Percentiles rank a stretch among this genome's conserved stretches.
Evolutionary conservation across 208 protist species (phyloP).

Genomic region (Trypanosoma vivax): DNA sequence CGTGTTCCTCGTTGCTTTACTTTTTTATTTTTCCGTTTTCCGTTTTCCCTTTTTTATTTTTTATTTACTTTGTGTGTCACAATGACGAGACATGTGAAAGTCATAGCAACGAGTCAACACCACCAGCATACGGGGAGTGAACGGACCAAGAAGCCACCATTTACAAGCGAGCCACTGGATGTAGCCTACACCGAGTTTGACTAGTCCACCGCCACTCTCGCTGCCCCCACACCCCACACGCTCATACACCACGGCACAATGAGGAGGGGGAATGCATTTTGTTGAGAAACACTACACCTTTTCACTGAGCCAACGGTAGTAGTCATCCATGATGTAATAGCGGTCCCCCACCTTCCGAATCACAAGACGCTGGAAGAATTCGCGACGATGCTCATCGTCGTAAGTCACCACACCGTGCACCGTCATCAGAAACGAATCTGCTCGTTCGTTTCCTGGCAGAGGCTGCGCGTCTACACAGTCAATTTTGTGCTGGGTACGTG

Average conservation of each 20-base stretch:
- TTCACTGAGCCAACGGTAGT: slow-evolving; percentile 86
- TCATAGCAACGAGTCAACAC: not conserved
- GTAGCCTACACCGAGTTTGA: too few species aligned
- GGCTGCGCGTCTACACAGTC: slow-evolving; percentile 86
- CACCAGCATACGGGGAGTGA: not conserved
- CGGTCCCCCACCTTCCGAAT: slow-evolving; percentile 59
- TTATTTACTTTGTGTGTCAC: not conserved
- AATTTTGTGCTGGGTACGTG: slow-evolving; percentile 69
- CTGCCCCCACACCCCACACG: not conserved
- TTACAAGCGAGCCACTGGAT: too few species aligned
- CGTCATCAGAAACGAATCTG: slow-evolving; percentile 75
- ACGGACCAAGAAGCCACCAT: too few species aligned
- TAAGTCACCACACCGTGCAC: slow-evolving; percentile 80
- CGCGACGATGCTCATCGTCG: slow-evolving; percentile 78
- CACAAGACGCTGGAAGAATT: slow-evolving; percentile 85
- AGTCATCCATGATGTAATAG: slow-evolving; percentile 88
- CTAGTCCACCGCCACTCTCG: too few species aligned
- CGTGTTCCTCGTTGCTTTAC: not conserved
- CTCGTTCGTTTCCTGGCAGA: slow-evolving; percentile 70
- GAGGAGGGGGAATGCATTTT: too few species aligned
- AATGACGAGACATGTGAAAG: too few species aligned
- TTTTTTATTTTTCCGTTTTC: not conserved
- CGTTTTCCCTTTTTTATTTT: slow-evolving; percentile 4
- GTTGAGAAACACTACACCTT: slow-evolving; percentile 15
- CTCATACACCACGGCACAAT: too few species aligned